Evolutionary conservation across 176 grass and related monocot species (phyloP), one percentile per base, ranked within the genome.

Genomic region (Areca catechu): DNA sequence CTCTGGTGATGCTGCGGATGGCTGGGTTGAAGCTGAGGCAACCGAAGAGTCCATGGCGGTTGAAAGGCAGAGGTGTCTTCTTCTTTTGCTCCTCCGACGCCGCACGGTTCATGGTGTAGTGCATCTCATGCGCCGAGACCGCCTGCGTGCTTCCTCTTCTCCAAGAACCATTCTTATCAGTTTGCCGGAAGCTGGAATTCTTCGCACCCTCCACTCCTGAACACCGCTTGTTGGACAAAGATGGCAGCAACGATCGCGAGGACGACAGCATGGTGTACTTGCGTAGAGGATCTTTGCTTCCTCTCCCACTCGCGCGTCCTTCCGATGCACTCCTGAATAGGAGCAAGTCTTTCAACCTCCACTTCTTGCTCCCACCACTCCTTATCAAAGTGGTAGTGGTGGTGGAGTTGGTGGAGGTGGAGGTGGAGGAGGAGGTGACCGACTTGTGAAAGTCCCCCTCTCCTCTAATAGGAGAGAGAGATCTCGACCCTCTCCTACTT

Each of bases 281-380:
- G 19, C 74, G 54, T 56, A 97, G 74, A 17, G 78, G 69, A 74
- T 97, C 93, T 64, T 87, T 92, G 80, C 92, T 76, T 5, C 83
- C 78, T 65, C 60, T 49, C 15, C 78, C 77, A 20, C 58, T 72
- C 37, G 74, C 86, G 52, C 92, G 83, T 24, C 92, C 92, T 58
- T 98, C 94, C 5, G 88, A 98, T 52, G 94, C 84, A 51, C 88
- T 98, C 6, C 94, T 61, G 74, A 98, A 98, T 49, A 98, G 88
- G 82, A 93, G 89, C 1, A 98, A 29, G 57, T 98, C 94, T 65
- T 78, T 92, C 55, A 93, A 75, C 52, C 76, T 54, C 94, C 94
- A 93, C 17, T 89, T 93, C 55, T 82, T 82, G 78, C 88, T 93
- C 10, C 91, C 79, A 51, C 91, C 73, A 2, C 76, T 53, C 68